Evolutionary conservation across 371 early-diverging fungal species (phyloP), one percentile per base, ranked within the genome.

Genomic region (Rhizopus arrhizus): DNA sequence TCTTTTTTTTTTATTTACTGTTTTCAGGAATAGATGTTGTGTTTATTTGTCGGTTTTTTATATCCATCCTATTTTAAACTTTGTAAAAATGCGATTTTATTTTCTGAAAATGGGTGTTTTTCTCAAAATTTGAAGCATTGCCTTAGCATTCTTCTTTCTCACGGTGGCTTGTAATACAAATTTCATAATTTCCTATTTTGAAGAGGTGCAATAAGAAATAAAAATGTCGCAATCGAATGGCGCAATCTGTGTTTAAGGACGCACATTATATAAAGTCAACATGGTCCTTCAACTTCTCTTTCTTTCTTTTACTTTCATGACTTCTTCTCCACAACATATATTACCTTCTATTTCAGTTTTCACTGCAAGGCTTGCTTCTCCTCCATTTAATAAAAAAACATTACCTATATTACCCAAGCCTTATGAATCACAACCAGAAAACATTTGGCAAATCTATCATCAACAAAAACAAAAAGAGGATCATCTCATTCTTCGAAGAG

Each of bases 191-290:
- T 22, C 22, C 22, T 22, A 22, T 22, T 22, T 22, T 22, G 22
- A 22, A 2, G 22, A 22, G 22, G 22, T 22, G 69, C 65, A 69
- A 69, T 69, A 28, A 55, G 41, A 46, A 38, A 58, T 29, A 16
- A 49, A 59, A 62, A 69, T 69, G 65, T 69, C 69, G 69, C 65
- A 58, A 69, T 69, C 48, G 41, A 36, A 65, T 65, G 58, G 65
- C 69, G 65, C 62, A 61, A 65, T 47, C 16, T 32, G 28, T 50
- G n/a, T 43, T 41, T 53, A 40, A 55, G 58, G 46, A 53, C 28
- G 50, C 45, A 55, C 29, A 50, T 31, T 33, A 31, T 28, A 13
- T 48, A 33, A 28, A 5, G 9, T 41, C 43, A 29, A 34, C 15
- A 43, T 43, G 29, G 31, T 42, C n/a, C 32, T 43, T 51, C 32